Conservation (phyloP, 257 asterid genomes). For the Haberlea rhodopensis region DNA sequence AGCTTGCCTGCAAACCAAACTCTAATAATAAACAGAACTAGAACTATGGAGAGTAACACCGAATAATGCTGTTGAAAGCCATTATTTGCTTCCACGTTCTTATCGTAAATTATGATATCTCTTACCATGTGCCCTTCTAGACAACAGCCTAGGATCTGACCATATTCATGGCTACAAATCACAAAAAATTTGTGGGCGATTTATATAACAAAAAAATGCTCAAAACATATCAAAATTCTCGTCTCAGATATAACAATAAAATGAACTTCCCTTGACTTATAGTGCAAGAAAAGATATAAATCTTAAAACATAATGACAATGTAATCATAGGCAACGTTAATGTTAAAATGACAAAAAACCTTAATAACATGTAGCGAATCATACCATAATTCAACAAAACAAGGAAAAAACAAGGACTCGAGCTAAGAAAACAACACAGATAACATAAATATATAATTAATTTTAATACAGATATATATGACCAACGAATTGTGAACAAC, state of each 20-base stretch:
- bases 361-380: not conserved
- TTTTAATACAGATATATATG: not conserved
- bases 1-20: too few relatives aligned
- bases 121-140: not conserved
- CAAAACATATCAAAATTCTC: too few relatives aligned
- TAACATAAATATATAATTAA: not conserved
- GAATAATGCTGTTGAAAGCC: too few relatives aligned
- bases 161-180: not conserved
- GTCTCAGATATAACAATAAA: not conserved
- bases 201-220: too few relatives aligned
- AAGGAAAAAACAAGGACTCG: not conserved
- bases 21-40: too few relatives aligned
- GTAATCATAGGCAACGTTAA: not conserved
- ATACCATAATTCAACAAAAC: not conserved
- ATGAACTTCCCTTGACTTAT: not conserved
- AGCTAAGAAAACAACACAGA: not conserved
- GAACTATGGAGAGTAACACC: too few relatives aligned
- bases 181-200: not conserved
- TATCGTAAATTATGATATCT: too few relatives aligned
- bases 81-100: too few relatives aligned
- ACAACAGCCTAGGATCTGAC: not conserved
- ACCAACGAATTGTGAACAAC: not conserved
- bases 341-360: not conserved
- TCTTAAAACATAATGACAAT: too few relatives aligned
- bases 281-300: not conserved